Percentiles rank a stretch among this genome's conserved stretches.
These are phyloP conservation scores for Sclerotinia borealis DNA, from an alignment of 2,329 filamentous ascomycete genomes.

Conservation along the genomic window DNA sequence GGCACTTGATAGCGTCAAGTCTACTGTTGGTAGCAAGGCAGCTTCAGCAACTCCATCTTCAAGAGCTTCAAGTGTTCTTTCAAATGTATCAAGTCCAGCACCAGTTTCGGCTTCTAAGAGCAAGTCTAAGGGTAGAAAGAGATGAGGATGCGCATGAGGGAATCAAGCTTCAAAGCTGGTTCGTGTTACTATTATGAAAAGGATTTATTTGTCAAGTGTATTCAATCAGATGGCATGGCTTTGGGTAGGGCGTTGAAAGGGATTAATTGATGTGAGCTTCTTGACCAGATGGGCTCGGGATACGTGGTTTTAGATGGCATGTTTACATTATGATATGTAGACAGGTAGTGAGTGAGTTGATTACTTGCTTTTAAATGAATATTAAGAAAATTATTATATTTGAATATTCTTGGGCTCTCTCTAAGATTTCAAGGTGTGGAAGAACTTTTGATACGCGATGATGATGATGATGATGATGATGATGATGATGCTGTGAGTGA, in stretches of 20 bases:
- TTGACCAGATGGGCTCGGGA: not conserved
- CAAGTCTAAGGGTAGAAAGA: conserved; percentile 50
- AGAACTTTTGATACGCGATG: too few species aligned
- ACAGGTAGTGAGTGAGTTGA: not conserved
- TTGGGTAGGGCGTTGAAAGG: conserved; percentile 2
- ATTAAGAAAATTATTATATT: not conserved
- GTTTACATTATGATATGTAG: conserved; percentile 1
- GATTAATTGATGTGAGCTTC: not conserved
- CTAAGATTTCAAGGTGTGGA: too few species aligned
- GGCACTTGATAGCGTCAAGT: conserved; percentile 82
- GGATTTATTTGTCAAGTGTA: not conserved
- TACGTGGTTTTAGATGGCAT: conserved; percentile 1
- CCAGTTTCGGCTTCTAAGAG: conserved; percentile 31
- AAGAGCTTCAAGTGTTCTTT: conserved; percentile 81
- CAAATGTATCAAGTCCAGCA: conserved; percentile 55
- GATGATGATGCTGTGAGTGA: too few species aligned
- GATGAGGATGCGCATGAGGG: conserved; percentile 25
- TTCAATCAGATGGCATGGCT: conserved; percentile 3
- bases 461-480: too few species aligned
- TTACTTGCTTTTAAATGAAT: not conserved
- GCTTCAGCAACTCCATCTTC: conserved; percentile 68
- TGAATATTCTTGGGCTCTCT: not conserved
- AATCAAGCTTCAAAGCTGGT: not conserved
- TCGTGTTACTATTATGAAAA: conserved; percentile 7
- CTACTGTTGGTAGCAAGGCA: conserved; percentile 59